A percentile compares a stretch with the other conserved stretches of the same genome.
Conservation (phyloP, 192 early-diverging fungal genomes). For the Backusella australiensis region DNA sequence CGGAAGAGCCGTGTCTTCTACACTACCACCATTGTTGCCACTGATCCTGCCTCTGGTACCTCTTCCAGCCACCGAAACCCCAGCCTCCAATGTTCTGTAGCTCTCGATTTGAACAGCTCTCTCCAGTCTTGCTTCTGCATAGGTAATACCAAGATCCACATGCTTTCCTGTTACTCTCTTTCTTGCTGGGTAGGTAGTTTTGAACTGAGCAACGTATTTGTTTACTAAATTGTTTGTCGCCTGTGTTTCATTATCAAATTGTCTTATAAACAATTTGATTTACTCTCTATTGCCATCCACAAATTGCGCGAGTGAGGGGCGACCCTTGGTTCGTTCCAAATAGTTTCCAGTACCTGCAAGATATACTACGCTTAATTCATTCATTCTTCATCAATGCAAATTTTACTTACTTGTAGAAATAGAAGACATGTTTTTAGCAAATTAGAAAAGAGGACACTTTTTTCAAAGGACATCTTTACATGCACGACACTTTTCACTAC, state of each 20-base stretch:
- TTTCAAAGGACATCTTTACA: no score
- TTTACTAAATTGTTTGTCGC: not conserved
- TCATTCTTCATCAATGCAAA: not conserved
- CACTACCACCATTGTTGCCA: not conserved
- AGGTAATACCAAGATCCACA: not conserved
- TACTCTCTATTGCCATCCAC: not conserved
- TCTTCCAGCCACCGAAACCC: not conserved
- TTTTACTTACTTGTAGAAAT: conserved; percentile 7
- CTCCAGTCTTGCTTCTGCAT: not conserved
- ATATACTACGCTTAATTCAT: not conserved
- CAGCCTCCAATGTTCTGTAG: not conserved
- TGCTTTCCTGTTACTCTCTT: not conserved
- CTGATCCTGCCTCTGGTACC: not conserved
- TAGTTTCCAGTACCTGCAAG: conserved; percentile 1
- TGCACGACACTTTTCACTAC: not conserved
- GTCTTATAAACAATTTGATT: not conserved
- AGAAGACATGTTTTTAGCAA: not conserved
- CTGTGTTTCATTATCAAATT: not conserved
- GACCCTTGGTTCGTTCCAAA: not conserved
- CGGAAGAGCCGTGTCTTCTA: no score
- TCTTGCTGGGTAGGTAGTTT: not conserved
- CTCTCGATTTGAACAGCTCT: not conserved
- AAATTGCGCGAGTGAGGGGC: not conserved
- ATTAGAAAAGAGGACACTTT: not conserved
- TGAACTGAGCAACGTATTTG: not conserved